These are phyloP conservation scores for Paramecium bursaria DNA, from an alignment of 73 alveolate genomes.

Conservation along the genomic window DNA sequence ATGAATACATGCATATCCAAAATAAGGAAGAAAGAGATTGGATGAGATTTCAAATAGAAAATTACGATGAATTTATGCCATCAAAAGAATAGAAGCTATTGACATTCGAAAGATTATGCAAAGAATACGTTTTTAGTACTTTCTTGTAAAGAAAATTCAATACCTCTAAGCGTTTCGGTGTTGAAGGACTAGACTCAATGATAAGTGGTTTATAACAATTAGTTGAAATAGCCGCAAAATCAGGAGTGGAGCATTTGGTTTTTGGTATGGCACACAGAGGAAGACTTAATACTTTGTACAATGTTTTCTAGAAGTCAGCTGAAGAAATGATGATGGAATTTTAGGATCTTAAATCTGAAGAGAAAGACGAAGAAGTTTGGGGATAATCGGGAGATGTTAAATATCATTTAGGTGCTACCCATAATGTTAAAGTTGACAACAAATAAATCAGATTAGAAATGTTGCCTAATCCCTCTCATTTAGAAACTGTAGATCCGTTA, in stretches of 20 bases:
- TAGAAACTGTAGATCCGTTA: slow-evolving; percentile 84
- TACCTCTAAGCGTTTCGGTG: slow-evolving; percentile 94
- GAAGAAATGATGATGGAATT: slow-evolving; percentile 77
- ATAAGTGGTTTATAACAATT: slow-evolving; percentile 75
- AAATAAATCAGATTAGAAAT: slow-evolving; percentile 60
- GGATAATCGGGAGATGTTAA: slow-evolving; percentile 90
- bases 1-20: slow-evolving; percentile 88
- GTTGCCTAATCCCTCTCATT: slow-evolving; percentile 88
- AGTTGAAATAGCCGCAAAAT: slow-evolving; percentile 83
- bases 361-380: slow-evolving; percentile 70
- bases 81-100: slow-evolving; percentile 72
- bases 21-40: slow-evolving; percentile 85
- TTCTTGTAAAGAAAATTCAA: slow-evolving; percentile 86
- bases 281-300: slow-evolving; percentile 91
- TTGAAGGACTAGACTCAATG: slow-evolving; percentile 89
- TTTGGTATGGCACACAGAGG: slow-evolving; percentile 99
- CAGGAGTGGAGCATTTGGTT: slow-evolving; percentile 84
- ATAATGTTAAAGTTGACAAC: slow-evolving; percentile 48
- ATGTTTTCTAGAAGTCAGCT: slow-evolving; percentile 85
- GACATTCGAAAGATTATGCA: slow-evolving; percentile 75
- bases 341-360: slow-evolving; percentile 44
- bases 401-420: slow-evolving; percentile 84
- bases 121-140: slow-evolving; percentile 80
- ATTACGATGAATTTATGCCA: slow-evolving; percentile 69
- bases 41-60: slow-evolving; percentile 85